Evolutionary conservation across 208 protist species (phyloP), one percentile per base, ranked within the genome.

Genomic region (Herpetomonas samuelpessoai): DNA sequence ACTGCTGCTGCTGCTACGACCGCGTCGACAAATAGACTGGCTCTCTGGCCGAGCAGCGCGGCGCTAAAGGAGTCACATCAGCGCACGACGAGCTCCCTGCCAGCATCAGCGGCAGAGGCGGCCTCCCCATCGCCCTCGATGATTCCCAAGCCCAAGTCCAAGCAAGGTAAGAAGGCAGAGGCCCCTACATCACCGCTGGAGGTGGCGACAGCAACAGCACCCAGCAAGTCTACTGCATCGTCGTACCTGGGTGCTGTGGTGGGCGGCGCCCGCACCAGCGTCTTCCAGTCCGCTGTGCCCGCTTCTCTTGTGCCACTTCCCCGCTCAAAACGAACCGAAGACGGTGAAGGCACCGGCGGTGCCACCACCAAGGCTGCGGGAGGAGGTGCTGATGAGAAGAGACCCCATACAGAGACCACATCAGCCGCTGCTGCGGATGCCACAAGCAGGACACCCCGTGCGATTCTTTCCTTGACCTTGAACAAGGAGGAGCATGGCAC

Each of bases 51-150:
- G n/a, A n/a, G n/a, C n/a, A n/a, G n/a, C n/a, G n/a, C n/a, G n/a
- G n/a, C n/a, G n/a, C n/a, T n/a, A n/a, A n/a, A n/a, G n/a, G n/a
- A n/a, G n/a, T n/a, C n/a, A n/a, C n/a, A n/a, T n/a, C n/a, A n/a
- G n/a, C n/a, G n/a, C n/a, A n/a, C n/a, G n/a, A n/a, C n/a, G n/a
- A n/a, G n/a, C n/a, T n/a, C n/a, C n/a, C n/a, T n/a, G n/a, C 4
- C 44, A 48, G 19, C 27, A 39, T 48, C 65, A 31, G 29, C 54
- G 48, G 54, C 54, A 64, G 30, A 55, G 28, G n/a, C 65, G 44
- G 50, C 65, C 57, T 19, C 56, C 47, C 19, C 56, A 53, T 16
- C 65, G 57, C 9, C 61, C 9, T 48, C 50, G 56, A 61, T 29
- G 63, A 68, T 55, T 19, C 19, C 7, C 35, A 65, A 22, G 29